Base-by-base conservation (phyloP, 208 protist species). In the Balamuthia mandrillaris region DNA sequence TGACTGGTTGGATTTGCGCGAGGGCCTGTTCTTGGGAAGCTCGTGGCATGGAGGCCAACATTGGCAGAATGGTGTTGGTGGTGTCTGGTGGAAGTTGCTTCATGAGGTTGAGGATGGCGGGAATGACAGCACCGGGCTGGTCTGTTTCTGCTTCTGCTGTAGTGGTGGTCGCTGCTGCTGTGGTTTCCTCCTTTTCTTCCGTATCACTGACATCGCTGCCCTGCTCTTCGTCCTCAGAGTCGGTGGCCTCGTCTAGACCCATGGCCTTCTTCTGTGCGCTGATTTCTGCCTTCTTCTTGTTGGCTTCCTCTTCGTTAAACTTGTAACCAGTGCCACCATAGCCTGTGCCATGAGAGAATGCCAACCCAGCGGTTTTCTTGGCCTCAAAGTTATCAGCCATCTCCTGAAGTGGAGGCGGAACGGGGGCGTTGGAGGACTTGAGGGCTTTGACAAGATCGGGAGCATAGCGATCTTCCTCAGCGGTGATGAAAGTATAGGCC, bases 401-500 rank as follows among this genome's bases (percentile, higher is more conserved):
- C 29, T 82, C 52, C 27, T 45, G 10, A 2, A 96, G 54, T 3
- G 90, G 90, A 7, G 84, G 65, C 1, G 94, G 93, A 16, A 96
- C 87, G 18, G 29, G 27, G 16, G 63, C 14, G 6, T 60, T 52
- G 0, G 88, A 91, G 45, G 85, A 72, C 63, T 94, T 81, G 9
- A 96, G 63, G 1, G 94, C 95, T 44, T 88, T 92, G 5, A 92
- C 61, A 9, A 97, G 75, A 47, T 92, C 84, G 1, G 74, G 37
- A 1, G 88, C 91, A 42, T 86, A 90, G 24, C 72, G 58, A 10
- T 94, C 91, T 18, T 96, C 91, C 0, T 95, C 89, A 0, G 68
- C 74, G 7, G 88, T 89, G 29, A 98, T 83, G 45, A 98, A 97
- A 1, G 96, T 97, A 49, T 91, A 94, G 12, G 95, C 88, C 52